Percentiles rank a stretch among this genome's conserved stretches.
These are phyloP conservation scores for Priceomyces haplophilus DNA, from an alignment of 805 yeast species.

Conservation along the genomic window DNA sequence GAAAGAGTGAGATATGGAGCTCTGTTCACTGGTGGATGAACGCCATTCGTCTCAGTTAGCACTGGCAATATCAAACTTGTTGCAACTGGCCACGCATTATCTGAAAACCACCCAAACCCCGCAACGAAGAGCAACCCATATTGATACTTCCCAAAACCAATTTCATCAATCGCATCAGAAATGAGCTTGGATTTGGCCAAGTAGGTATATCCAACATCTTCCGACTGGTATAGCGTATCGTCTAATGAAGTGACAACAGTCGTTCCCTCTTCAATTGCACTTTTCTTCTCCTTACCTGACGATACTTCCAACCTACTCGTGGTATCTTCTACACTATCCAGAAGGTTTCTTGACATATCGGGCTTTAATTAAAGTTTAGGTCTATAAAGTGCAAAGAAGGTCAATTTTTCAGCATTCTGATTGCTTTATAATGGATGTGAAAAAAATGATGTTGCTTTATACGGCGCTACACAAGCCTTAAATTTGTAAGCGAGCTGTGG, in stretches of 20 bases:
- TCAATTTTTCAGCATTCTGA: no score
- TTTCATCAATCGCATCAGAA: slow-evolving; percentile 30
- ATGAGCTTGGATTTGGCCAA: slow-evolving; percentile 21
- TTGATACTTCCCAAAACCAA: slow-evolving; percentile 47
- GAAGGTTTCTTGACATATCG: no score
- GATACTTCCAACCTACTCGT: background rate
- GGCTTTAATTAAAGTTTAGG: no score
- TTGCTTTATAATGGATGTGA: no score
- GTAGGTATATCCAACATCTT: slow-evolving; percentile 15
- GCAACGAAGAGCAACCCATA: slow-evolving; percentile 49
- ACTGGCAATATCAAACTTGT: slow-evolving; percentile 30
- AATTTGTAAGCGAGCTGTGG: no score
- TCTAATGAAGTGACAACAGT: background rate
- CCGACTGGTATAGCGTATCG: slow-evolving; percentile 3
- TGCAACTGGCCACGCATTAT: slow-evolving; percentile 41
- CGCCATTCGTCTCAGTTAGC: slow-evolving; percentile 33
- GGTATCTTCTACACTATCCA: background rate
- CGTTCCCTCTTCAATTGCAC: background rate
- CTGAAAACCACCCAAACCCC: slow-evolving; percentile 57
- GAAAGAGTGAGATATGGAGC: slow-evolving; percentile 43
- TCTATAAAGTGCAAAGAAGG: no score
- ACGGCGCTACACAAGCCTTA: no score
- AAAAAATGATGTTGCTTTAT: no score
- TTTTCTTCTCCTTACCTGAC: background rate
- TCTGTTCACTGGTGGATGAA: slow-evolving; percentile 28